Evolutionary conservation across 2,329 filamentous ascomycete species (phyloP), one percentile per base, ranked within the genome.

Genomic region (Sclerotinia spermophila): DNA sequence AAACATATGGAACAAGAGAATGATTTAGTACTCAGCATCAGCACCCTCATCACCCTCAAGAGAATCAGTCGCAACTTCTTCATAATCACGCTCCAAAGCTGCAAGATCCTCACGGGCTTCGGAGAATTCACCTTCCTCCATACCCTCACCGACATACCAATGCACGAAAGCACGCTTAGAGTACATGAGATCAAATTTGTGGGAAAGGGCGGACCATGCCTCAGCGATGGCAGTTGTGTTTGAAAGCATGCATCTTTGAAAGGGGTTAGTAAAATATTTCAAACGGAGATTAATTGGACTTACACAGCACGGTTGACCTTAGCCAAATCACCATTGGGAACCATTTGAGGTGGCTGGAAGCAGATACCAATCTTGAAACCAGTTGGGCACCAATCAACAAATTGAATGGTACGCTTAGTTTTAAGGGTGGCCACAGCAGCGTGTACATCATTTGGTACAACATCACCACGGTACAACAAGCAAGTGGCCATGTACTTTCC

Each of bases 341-440:
- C 95, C 84, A 92, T 92, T 86, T 96, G 89, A 76, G 95, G 62
- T 67, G 48, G 48, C 94, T 96, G 82, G 90, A 96, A 98, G 92
- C 94, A 97, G 87, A 99, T 99, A 88, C 96, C 96, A 78, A 99
- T 93, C 92, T 99, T 99, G 92, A 99, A 99, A 78, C 96, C 96
- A 83, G 96, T 99, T 73, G 96, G 96, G 90, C 96, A 99, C 96
- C 96, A 99, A 86, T 99, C 96, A 81, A 99, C 96, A 82, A 98
- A 80, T 89, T 88, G 82, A 90, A 89, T 35, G 86, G 87, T 27
- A 83, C 81, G 98, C 81, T 88, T 89, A 76, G 88, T 85, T 81
- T 90, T 90, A 76, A 90, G 82, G n/a, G 84, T 81, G 65, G 84
- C 86, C 73, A 89, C 84, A 53, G 88, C 87, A 71, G 83, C 83